A percentile compares a stretch with the other conserved stretches of the same genome.
Evolutionary conservation across 2,329 filamentous ascomycete species (phyloP).

Genomic region (Neonectria magnoliae): DNA sequence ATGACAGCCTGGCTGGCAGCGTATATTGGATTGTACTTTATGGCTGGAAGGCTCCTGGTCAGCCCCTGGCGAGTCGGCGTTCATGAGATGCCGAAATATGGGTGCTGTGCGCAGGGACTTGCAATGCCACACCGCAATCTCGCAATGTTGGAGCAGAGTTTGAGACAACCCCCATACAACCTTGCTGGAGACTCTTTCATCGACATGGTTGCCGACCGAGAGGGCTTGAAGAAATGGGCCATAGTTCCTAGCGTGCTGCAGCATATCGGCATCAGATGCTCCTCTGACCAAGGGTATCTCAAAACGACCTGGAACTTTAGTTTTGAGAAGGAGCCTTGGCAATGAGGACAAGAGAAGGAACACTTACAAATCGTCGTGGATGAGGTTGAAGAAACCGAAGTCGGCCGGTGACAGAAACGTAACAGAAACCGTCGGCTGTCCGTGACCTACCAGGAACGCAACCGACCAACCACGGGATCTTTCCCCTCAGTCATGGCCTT

Average conservation of each 20-base stretch:
- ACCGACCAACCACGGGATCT: neutral
- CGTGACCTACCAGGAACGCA: neutral
- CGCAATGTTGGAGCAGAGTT: slow-evolving; percentile 24
- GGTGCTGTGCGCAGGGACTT: slow-evolving; percentile 49
- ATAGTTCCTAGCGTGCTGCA: slow-evolving; percentile 47
- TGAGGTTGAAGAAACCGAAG: neutral
- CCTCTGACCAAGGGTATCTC: slow-evolving; percentile 38
- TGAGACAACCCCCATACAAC: slow-evolving; percentile 32
- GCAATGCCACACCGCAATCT: slow-evolving; percentile 45
- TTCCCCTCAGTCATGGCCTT: neutral
- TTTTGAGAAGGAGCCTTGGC: slow-evolving; percentile 39
- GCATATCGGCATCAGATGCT: slow-evolving; percentile 45
- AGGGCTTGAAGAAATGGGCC: slow-evolving; percentile 44
- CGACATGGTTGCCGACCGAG: slow-evolving; percentile 41
- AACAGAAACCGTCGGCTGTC: neutral
- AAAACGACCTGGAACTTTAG: slow-evolving; percentile 47
- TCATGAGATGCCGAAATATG: slow-evolving; percentile 47
- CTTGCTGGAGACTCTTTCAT: slow-evolving; percentile 45
- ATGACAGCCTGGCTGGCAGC: slow-evolving; percentile 40
- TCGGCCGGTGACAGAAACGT: neutral
- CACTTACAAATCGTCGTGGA: neutral
- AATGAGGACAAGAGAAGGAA: neutral
- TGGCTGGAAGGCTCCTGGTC: slow-evolving; percentile 42
- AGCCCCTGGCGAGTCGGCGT: slow-evolving; percentile 38
- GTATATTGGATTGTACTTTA: slow-evolving; percentile 41